These are phyloP conservation scores for Neurospora sp. DNA, from an alignment of 2,329 filamentous ascomycete genomes.

Conservation along the genomic window DNA sequence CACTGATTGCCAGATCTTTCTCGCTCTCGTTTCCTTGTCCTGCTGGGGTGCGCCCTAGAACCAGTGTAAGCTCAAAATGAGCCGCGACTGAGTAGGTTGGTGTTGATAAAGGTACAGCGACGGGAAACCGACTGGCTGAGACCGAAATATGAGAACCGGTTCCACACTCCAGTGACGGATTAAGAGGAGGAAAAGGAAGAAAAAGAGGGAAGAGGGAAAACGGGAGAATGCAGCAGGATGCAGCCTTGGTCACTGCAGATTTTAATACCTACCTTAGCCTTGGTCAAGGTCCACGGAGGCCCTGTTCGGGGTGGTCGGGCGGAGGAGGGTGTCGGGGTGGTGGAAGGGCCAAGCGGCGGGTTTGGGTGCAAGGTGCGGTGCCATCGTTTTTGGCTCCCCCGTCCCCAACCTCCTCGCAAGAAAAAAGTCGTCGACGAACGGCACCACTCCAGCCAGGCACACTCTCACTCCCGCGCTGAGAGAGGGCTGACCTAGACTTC, in stretches of 20 bases:
- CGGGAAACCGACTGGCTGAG: neutral
- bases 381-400: neutral
- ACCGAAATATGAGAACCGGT: neutral
- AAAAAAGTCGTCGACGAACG: conserved; percentile 2
- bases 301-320: conserved; percentile 16
- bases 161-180: neutral
- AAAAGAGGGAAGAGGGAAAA: conserved; percentile 6
- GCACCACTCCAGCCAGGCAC: neutral
- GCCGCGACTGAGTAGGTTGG: neutral
- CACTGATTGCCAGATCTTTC: neutral
- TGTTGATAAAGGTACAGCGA: neutral
- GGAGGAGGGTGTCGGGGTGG: conserved; percentile 9
- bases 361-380: neutral
- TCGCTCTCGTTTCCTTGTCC: neutral
- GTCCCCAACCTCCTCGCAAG: conserved; percentile 17
- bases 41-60: neutral
- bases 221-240: conserved; percentile 12
- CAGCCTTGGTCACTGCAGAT: conserved; percentile 6
- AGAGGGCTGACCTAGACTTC: neutral
- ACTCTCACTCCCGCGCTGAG: neutral
- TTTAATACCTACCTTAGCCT: conserved; percentile 10
- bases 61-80: neutral
- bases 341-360: neutral
- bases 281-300: conserved; percentile 1
- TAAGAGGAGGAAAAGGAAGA: conserved; percentile 4